These are phyloP conservation scores for Cydonia oblonga DNA, from an alignment of 331 rosid genomes.

Conservation along the genomic window DNA sequence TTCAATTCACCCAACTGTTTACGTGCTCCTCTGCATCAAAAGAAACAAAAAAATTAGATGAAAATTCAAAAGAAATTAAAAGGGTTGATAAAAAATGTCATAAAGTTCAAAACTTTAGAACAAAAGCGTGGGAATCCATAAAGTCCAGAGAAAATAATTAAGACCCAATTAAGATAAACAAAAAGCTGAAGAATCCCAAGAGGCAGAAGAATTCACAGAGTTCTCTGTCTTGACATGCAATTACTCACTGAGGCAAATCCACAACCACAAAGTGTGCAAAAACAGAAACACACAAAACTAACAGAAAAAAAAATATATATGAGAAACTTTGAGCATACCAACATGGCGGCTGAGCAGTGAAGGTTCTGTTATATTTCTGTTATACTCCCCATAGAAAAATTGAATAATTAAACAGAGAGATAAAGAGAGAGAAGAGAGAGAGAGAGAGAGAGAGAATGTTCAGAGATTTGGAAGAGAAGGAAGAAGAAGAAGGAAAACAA, in stretches of 20 bases:
- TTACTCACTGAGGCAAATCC: slow-evolving; percentile 4
- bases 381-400: background rate
- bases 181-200: slow-evolving; percentile 5
- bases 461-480: background rate
- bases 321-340: slow-evolving; percentile 3
- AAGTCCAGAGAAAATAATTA: background rate
- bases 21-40: background rate
- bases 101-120: background rate
- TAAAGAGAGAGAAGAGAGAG: background rate
- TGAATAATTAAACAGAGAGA: slow-evolving; percentile 7
- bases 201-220: slow-evolving; percentile 1
- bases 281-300: background rate
- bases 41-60: background rate
- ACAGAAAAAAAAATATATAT: background rate
- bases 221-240: background rate
- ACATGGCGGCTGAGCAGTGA: background rate
- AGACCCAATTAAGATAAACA: background rate
- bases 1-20: background rate
- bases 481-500: background rate
- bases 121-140: slow-evolving; percentile 6
- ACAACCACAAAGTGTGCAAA: background rate
- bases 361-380: background rate
- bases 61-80: background rate
- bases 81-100: background rate
- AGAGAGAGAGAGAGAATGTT: background rate